These are phyloP conservation scores for Ligustrum vulgare DNA, from an alignment of 257 asterid genomes.

Conservation along the genomic window DNA sequence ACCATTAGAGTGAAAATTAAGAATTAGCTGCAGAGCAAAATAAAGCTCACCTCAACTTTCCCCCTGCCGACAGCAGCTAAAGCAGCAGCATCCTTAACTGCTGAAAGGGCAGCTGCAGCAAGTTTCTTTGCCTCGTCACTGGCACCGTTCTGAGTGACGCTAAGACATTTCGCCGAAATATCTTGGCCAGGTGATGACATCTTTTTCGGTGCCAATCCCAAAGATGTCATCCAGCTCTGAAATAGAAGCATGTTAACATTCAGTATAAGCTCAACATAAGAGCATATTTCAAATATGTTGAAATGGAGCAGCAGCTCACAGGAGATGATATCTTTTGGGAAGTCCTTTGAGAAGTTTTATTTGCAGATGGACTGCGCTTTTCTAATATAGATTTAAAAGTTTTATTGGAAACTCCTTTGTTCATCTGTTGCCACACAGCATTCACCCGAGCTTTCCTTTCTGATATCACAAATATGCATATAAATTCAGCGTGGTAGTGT, in stretches of 20 bases:
- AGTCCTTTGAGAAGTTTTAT: constrained; percentile 37
- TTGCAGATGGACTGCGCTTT: constrained; percentile 39
- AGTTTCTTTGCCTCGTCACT: constrained; percentile 68
- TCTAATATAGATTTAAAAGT: constrained; percentile 53
- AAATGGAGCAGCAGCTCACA: constrained; percentile 35
- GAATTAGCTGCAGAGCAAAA: constrained; percentile 18
- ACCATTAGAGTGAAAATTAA: not conserved
- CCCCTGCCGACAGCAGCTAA: constrained; percentile 57
- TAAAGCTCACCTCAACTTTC: constrained; percentile 68
- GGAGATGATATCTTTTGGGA: constrained; percentile 45
- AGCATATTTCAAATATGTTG: not conserved
- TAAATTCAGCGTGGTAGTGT: constrained; percentile 13
- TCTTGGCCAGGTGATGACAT: constrained; percentile 38
- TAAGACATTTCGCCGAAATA: constrained; percentile 31
- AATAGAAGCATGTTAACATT: constrained; percentile 16
- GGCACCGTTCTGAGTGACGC: constrained; percentile 33
- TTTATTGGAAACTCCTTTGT: constrained; percentile 70
- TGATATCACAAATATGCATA: constrained; percentile 30
- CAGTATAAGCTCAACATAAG: constrained; percentile 20
- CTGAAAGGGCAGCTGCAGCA: constrained; percentile 95
- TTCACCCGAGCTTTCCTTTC: constrained; percentile 85
- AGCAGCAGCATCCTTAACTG: constrained; percentile 75
- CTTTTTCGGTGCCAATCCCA: constrained; percentile 74
- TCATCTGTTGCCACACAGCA: constrained; percentile 94
- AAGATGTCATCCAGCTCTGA: constrained; percentile 79